These are phyloP conservation scores for Penicillium canariense DNA, from an alignment of 495 filamentous ascomycete genomes.

Conservation along the genomic window DNA sequence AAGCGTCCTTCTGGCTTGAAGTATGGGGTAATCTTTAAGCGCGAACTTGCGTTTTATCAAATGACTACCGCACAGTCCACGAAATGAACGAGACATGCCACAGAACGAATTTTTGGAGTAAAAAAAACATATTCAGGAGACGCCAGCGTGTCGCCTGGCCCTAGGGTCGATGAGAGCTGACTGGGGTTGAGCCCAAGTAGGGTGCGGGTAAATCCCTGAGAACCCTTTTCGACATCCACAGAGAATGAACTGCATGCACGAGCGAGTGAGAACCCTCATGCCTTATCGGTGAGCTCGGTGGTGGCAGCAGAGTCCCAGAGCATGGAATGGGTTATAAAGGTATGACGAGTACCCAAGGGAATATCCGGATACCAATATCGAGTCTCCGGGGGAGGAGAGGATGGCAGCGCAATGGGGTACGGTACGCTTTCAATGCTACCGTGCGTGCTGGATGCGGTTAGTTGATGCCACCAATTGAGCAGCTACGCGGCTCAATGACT, in stretches of 20 bases:
- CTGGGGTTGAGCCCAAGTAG: conserved; percentile 50
- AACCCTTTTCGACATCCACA: conserved; percentile 51
- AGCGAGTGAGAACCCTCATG: conserved; percentile 56
- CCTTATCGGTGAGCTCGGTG: conserved; percentile 51
- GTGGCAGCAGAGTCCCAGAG: conserved; percentile 50
- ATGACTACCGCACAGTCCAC: conserved; percentile 53
- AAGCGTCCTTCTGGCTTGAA: conserved; percentile 48
- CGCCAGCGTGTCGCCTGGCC: conserved; percentile 45
- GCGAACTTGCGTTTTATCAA: conserved; percentile 53
- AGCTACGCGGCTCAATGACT: too few species aligned
- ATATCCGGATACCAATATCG: too few species aligned
- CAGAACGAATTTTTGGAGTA: conserved; percentile 52
- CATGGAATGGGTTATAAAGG: conserved; percentile 54
- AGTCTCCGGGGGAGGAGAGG: too few species aligned
- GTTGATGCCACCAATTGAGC: too few species aligned
- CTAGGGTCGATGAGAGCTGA: conserved; percentile 47
- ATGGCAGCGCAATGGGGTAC: too few species aligned
- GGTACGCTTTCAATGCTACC: too few species aligned
- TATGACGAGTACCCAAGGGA: conserved; percentile 57
- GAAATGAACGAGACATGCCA: conserved; percentile 53
- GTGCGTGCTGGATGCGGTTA: not conserved
- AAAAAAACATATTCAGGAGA: conserved; percentile 54
- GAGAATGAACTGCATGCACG: conserved; percentile 53
- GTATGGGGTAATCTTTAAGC: conserved; percentile 42
- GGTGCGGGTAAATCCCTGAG: conserved; percentile 52